phyloP scores from a whole-genome alignment of 192 early-diverging fungal species.

The Podila epigama region DNA sequence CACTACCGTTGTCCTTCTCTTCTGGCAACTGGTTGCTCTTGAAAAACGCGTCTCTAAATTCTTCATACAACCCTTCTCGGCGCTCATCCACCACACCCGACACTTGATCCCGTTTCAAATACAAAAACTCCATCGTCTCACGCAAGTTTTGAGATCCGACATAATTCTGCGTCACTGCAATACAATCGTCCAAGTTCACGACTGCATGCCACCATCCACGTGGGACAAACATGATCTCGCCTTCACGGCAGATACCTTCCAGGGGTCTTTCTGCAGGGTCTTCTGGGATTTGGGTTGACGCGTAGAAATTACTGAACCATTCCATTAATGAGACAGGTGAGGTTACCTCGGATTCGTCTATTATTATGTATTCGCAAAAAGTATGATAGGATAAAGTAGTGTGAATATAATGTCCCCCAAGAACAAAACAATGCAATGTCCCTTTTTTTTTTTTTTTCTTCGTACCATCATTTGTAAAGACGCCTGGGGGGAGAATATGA shows the following conservation, averaged over 20 bases:
- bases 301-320: constrained; percentile 72
- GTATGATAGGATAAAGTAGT: background rate
- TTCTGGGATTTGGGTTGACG: constrained; percentile 51
- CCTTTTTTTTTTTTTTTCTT: background rate
- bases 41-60: constrained; percentile 53
- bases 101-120: constrained; percentile 45
- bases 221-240: constrained; percentile 77
- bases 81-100: constrained; percentile 45
- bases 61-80: constrained; percentile 51
- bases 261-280: constrained; percentile 50
- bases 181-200: constrained; percentile 71
- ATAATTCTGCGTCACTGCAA: constrained; percentile 81
- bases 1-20: background rate
- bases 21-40: constrained; percentile 25
- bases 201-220: constrained; percentile 81
- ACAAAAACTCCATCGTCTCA: constrained; percentile 48
- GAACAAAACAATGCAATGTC: background rate
- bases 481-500: constrained; percentile 70
- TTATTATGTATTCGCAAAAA: background rate
- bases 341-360: constrained; percentile 75
- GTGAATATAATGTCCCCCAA: background rate
- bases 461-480: constrained; percentile 62
- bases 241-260: constrained; percentile 69
- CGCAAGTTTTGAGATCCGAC: constrained; percentile 65
- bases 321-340: constrained; percentile 72